Evolutionary conservation across 129 eudicot species (phyloP).

Genomic region (Helichrysum umbraculigerum): DNA sequence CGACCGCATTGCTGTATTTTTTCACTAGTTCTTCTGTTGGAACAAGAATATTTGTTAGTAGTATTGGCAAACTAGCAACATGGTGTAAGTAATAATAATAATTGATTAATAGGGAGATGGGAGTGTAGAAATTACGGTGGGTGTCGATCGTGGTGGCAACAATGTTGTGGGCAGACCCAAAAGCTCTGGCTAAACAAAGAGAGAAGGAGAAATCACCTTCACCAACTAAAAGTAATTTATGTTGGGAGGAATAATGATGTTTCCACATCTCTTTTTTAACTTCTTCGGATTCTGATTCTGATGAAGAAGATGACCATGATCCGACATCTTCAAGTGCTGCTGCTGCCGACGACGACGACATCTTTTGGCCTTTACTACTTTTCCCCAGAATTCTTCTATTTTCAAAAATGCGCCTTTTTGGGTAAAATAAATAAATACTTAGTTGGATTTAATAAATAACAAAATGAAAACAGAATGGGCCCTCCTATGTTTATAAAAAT

Average conservation of each 20-base stretch:
- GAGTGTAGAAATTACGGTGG: slow-evolving; percentile 2
- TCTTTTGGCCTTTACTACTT: slow-evolving; percentile 16
- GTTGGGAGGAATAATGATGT: slow-evolving; percentile 45
- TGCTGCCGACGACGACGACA: slow-evolving; percentile 18
- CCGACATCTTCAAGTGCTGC: background rate
- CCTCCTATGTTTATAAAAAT: too few relatives aligned
- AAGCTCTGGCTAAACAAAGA: slow-evolving; percentile 48
- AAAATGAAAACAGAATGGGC: too few relatives aligned
- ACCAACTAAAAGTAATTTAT: slow-evolving; percentile 54
- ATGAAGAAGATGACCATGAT: slow-evolving; percentile 18
- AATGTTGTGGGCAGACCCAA: slow-evolving; percentile 49
- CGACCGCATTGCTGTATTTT: slow-evolving; percentile 36
- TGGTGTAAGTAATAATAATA: background rate
- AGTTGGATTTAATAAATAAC: too few relatives aligned
- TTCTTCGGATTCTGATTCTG: slow-evolving; percentile 10
- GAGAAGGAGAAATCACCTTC: slow-evolving; percentile 75
- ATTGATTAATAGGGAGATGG: too few relatives aligned
- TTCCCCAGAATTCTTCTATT: slow-evolving; percentile 8
- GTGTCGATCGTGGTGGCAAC: slow-evolving; percentile 50
- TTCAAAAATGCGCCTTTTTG: background rate
- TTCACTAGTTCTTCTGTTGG: slow-evolving; percentile 33
- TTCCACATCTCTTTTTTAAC: slow-evolving; percentile 33
- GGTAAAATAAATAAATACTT: background rate
- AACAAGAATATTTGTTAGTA: background rate
- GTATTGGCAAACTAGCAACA: background rate